A percentile compares a stretch with the other conserved stretches of the same genome.
phyloP scores from a whole-genome alignment of 176 grass and related monocot species.

The Tillandsia leiboldiana region DNA sequence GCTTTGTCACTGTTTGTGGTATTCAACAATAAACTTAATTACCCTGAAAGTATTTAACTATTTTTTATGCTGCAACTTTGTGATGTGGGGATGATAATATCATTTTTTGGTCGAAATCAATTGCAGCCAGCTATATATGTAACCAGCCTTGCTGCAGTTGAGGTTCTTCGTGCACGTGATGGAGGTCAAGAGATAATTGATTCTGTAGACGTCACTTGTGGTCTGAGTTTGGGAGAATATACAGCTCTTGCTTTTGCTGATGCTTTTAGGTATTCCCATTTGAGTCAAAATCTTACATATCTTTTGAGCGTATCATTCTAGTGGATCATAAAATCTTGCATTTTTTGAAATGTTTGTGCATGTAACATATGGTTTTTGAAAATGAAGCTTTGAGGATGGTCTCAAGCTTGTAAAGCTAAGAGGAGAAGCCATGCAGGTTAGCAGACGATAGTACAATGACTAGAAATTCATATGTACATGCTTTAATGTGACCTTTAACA shows the following conservation, averaged over 20 bases:
- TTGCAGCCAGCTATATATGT: conserved; percentile 96
- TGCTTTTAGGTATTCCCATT: conserved; percentile 73
- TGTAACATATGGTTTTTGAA: conserved; percentile 22
- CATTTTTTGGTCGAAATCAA: conserved; percentile 14
- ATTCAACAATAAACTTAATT: background rate
- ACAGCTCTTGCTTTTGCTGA: conserved; percentile 86
- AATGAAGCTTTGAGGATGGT: conserved; percentile 88
- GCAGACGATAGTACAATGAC: conserved; percentile 3
- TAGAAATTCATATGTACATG: background rate
- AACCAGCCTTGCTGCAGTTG: conserved; percentile 84
- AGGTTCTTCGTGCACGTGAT: conserved; percentile 62
- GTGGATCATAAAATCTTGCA: background rate
- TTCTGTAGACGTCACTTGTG: conserved; percentile 81
- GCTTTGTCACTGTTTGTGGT: background rate
- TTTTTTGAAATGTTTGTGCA: background rate
- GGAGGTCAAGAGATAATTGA: conserved; percentile 65
- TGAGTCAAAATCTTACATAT: background rate
- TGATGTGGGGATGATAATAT: conserved; percentile 1
- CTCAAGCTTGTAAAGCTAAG: conserved; percentile 97
- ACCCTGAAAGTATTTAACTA: background rate
- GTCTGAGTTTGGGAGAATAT: conserved; percentile 95
- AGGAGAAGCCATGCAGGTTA: conserved; percentile 99
- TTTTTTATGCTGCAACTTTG: background rate
- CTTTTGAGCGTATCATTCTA: background rate
- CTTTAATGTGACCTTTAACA: background rate